Evolutionary conservation across 2,329 filamentous ascomycete species (phyloP), one percentile per base, ranked within the genome.

Genomic region (Ceratocystis colombiana): DNA sequence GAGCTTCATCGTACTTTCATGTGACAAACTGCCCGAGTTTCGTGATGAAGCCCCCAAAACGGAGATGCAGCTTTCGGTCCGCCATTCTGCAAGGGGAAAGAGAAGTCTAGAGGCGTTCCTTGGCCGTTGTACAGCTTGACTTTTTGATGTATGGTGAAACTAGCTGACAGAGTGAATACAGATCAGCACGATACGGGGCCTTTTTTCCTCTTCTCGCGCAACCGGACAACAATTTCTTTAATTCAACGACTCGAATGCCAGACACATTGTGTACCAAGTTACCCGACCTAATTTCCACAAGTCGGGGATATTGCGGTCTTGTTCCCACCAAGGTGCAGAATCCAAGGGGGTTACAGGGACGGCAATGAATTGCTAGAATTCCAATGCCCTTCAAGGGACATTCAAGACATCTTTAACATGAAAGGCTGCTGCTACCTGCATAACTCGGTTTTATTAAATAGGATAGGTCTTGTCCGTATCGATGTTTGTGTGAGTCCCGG

Each of bases 221-320:
- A 53, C 48, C 22, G 48, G 20, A 25, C 10, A 25, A 28, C 15
- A 22, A 53, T 53, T 8, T 28, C 22, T 53, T 53, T 53, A 53
- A 53, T 53, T 53, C 48, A 25, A 30, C 53, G 28, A 33, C 28
- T 30, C 33, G 53, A 25, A 59, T 37, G 12, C 25, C 12, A 30
- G 53, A 59, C 53, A 59, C 28, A n/a, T n/a, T 59, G 53, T 59
- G 53, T 59, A 59, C 53, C 53, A 59, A 59, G 28, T 30, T 59
- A 59, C 53, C 53, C 53, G 53, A 59, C 28, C 53, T 59, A 59
- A 59, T 59, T 33, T 59, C 53, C 53, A 59, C 53, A 59, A 30
- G 53, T 59, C n/a, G 28, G 53, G 28, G 53, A n/a, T 59, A 8
- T 37, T 20, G 28, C 28, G 28, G 53, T 3, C 25, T 59, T 59